Conservation (phyloP, 1,139 yeast genomes). For the Suhomyces choctaworum region DNA sequence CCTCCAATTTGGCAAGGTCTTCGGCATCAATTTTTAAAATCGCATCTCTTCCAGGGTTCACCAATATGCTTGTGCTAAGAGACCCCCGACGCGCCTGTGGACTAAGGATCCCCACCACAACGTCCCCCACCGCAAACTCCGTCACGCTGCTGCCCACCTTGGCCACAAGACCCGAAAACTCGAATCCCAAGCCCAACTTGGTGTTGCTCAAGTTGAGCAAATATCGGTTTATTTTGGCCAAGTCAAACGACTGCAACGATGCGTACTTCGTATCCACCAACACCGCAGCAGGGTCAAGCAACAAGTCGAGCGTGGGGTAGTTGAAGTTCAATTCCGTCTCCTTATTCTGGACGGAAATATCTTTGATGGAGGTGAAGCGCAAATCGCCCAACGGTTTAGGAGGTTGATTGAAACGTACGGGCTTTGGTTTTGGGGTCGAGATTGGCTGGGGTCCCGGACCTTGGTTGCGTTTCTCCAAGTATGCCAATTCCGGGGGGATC, state of each 20-base stretch:
- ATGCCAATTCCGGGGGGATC: constrained; percentile 47
- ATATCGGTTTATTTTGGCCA: constrained; percentile 40
- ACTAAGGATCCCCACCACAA: constrained; percentile 39
- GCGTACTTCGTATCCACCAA: constrained; percentile 42
- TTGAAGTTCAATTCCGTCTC: constrained; percentile 46
- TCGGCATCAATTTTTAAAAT: constrained; percentile 32
- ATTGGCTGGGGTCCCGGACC: constrained; percentile 27
- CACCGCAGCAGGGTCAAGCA: constrained; percentile 33
- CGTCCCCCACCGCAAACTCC: constrained; percentile 33
- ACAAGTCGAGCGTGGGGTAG: constrained; percentile 40
- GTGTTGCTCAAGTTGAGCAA: constrained; percentile 38
- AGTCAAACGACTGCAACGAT: constrained; percentile 40
- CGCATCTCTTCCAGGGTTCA: constrained; percentile 36
- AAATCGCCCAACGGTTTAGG: constrained; percentile 29
- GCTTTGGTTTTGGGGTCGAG: constrained; percentile 2
- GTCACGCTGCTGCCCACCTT: constrained; percentile 34
- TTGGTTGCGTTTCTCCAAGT: constrained; percentile 33
- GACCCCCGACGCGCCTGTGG: constrained; percentile 41
- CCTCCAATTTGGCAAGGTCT: constrained; percentile 21
- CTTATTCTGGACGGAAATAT: constrained; percentile 43
- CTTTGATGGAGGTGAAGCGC: constrained; percentile 39
- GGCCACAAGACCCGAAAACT: constrained; percentile 38
- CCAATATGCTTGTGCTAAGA: constrained; percentile 35
- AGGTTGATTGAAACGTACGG: constrained; percentile 3
- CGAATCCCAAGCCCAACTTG: constrained; percentile 46